phyloP scores from a whole-genome alignment of 495 filamentous ascomycete species.

The Bombardia bombarda region DNA sequence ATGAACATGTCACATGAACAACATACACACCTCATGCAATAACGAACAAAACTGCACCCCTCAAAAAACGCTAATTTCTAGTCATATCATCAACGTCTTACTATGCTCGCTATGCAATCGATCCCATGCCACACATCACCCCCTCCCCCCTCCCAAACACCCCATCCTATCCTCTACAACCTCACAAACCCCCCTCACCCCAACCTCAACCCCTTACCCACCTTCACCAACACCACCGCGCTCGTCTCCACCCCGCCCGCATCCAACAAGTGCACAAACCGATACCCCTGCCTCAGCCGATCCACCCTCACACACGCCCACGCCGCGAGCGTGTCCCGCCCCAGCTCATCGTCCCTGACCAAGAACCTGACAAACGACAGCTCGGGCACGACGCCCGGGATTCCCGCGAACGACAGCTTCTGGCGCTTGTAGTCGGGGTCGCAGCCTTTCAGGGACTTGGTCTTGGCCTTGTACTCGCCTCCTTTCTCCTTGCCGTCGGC shows the following conservation, averaged over 20 bases:
- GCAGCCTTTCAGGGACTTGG: constrained; percentile 49
- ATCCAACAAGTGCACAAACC: constrained; percentile 68
- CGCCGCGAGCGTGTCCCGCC: constrained; percentile 65
- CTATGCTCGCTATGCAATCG: too few relatives aligned
- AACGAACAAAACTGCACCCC: too few relatives aligned
- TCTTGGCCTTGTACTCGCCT: constrained; percentile 62
- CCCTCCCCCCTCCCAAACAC: background rate
- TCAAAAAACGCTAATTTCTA: too few relatives aligned
- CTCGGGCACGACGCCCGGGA: constrained; percentile 64
- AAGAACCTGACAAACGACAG: constrained; percentile 82
- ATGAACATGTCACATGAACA: too few relatives aligned
- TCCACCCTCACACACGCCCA: constrained; percentile 88
- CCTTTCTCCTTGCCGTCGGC: constrained; percentile 33
- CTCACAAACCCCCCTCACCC: background rate
- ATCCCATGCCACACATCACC: too few relatives aligned
- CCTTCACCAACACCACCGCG: constrained; percentile 61
- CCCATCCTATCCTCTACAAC: background rate
- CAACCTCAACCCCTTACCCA: constrained; percentile 44
- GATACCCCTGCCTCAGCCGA: constrained; percentile 62
- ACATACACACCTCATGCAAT: too few relatives aligned
- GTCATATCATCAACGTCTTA: too few relatives aligned
- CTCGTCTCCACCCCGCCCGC: constrained; percentile 50
- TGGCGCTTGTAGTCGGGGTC: constrained; percentile 67
- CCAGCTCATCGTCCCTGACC: constrained; percentile 72
- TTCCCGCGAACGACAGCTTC: constrained; percentile 49